These are phyloP conservation scores for Trichothecium roseum DNA, from an alignment of 2,329 filamentous ascomycete species.

Conservation along the genomic window DNA sequence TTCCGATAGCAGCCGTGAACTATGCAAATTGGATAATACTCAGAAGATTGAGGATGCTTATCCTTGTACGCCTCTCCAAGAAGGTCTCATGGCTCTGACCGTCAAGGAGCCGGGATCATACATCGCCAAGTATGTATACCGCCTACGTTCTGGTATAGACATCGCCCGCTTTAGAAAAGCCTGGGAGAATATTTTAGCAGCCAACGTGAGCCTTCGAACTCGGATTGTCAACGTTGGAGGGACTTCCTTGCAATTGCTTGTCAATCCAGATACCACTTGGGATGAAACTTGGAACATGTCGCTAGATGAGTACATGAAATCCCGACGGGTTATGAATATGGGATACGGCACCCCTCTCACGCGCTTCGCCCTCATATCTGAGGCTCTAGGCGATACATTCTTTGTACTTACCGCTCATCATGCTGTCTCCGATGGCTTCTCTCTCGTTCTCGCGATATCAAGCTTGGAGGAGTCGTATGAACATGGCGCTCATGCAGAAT, in stretches of 20 bases:
- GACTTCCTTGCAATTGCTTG: neutral
- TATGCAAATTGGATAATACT: neutral
- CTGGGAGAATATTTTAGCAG: conserved; percentile 2
- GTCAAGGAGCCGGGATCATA: conserved; percentile 14
- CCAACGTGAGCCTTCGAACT: conserved; percentile 8
- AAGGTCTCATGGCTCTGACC: conserved; percentile 36
- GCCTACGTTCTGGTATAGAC: neutral
- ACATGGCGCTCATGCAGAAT: neutral
- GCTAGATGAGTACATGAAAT: too few species aligned
- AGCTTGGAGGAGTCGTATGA: neutral
- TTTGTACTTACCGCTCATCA: conserved; percentile 5
- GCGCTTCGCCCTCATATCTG: conserved; percentile 1
- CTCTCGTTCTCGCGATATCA: neutral
- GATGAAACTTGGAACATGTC: conserved; percentile 5
- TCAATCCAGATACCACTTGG: neutral
- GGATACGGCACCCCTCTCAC: conserved; percentile 3
- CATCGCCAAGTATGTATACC: conserved; percentile 1
- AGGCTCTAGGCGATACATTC: neutral
- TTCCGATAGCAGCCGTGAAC: too few species aligned
- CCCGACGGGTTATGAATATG: neutral
- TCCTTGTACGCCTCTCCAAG: conserved; percentile 37
- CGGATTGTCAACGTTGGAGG: conserved; percentile 8
- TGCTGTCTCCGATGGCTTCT: conserved; percentile 5
- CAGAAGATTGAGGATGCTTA: conserved; percentile 31
- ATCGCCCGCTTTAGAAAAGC: neutral